Base-by-base conservation (phyloP, 2,329 filamentous ascomycete species). In the Sclerotinia spermophila region DNA sequence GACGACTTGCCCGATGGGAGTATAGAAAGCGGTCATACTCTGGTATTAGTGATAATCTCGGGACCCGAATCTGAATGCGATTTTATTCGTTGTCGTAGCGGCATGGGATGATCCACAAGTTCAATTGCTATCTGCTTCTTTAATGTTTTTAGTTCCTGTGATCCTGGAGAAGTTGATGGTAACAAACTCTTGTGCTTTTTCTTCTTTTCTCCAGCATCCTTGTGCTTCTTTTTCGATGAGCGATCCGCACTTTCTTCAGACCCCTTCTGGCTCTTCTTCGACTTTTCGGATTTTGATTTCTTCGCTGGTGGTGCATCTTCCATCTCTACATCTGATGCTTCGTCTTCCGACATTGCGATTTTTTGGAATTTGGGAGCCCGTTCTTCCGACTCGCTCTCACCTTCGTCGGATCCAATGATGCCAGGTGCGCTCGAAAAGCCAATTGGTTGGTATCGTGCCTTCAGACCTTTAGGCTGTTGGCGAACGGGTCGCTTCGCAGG, bases 401-500 rank as follows among this genome's bases (percentile, higher is more conserved):
- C 68, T 13, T 72, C 70, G 59, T 71, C 71, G 19, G 72, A 71
- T 35, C 76, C 85, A 75, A 83, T 80, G 27, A 71, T 81, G 38
- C 81, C 84, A 42, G 79, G 79, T 42, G 81, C 80, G 38, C 82
- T 83, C 17, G 83, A 83, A 73, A 84, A 84, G 21, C 91, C 91
- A 59, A 90, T 86, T 1, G 91, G 91, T 68, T 85, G 85, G 79
- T 87, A 93, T 45, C 91, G 87, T 80, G 89, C 86, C 76, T 85
- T 88, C 68, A 94, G 81, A 10, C 88, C 90, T 76, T 86, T 84
- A 1, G 92, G 90, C 78, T 94, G 92, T 60, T 86, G 83, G 71
- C 89, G 86, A 64, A 87, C 82, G 1, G 84, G 79, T 71, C 83
- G 87, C 70, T 85, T 82, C 6, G 85, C 81, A 3, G 84, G 82